Conservation (phyloP, 768 basidiomycete species). For the Termitomyces sp. region DNA sequence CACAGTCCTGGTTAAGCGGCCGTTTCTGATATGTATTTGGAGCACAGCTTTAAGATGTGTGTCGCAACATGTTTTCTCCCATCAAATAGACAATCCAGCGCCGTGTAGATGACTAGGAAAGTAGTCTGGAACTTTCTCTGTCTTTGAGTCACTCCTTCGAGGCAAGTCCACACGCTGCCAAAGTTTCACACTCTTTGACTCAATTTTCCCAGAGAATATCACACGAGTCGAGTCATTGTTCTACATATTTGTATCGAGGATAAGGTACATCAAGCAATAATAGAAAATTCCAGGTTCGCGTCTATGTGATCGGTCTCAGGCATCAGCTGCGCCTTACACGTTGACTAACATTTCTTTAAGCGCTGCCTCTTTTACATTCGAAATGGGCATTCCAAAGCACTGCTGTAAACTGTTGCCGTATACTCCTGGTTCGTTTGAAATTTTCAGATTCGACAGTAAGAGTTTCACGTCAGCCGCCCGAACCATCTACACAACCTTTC, state of each 20-base stretch:
- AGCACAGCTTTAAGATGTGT: constrained; percentile 4
- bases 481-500: constrained; percentile 5
- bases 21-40: constrained; percentile 1
- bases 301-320: constrained; percentile 2
- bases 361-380: neutral
- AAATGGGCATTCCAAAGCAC: neutral
- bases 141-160: constrained; percentile 6
- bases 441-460: constrained; percentile 5
- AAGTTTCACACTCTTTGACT: constrained; percentile 14
- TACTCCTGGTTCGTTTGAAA: constrained; percentile 10
- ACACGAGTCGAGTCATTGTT: constrained; percentile 16
- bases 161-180: constrained; percentile 9
- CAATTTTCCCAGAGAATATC: constrained; percentile 12
- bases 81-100: neutral
- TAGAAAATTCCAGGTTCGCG: neutral
- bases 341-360: neutral
- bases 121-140: constrained; percentile 8
- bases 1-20: constrained; percentile 3
- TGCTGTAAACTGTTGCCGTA: constrained; percentile 2
- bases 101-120: neutral
- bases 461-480: constrained; percentile 17
- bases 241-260: constrained; percentile 7
- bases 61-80: neutral
- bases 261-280: constrained; percentile 10
- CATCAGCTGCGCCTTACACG: neutral